Evolutionary conservation across 1,284 basidiomycete genomes (phyloP).

Genomic region (Cystobasidium slooffiae): DNA sequence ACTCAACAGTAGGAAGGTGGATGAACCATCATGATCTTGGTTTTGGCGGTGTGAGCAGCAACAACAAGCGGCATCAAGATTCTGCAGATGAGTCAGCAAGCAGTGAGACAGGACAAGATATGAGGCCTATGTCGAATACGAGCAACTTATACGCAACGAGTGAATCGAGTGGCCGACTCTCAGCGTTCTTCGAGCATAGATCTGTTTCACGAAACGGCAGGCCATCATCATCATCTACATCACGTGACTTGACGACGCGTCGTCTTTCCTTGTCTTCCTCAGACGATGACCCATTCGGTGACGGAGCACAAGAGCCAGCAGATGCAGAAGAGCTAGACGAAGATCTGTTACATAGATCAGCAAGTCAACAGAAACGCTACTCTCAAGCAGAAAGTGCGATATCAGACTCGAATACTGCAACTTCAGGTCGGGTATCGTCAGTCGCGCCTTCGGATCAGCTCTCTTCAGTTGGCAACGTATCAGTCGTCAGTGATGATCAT

Average conservation of each 20-base stretch:
- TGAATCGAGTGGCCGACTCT: neutral
- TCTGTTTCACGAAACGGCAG: neutral
- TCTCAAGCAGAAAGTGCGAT: conserved; percentile 4
- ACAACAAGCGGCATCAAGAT: neutral
- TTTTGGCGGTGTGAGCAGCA: neutral
- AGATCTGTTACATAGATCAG: conserved; percentile 8
- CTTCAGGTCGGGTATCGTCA: conserved; percentile 14
- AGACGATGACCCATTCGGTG: conserved; percentile 14
- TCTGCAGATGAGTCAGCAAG: neutral
- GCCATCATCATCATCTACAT: neutral
- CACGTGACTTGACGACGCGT: neutral
- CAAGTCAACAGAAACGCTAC: neutral
- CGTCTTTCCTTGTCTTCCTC: neutral
- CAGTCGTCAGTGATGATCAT: conserved; percentile 10
- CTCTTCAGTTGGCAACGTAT: neutral
- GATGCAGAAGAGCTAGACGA: neutral
- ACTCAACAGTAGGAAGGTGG: conserved; percentile 21
- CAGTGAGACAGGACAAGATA: neutral
- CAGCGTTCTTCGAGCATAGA: neutral
- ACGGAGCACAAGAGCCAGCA: neutral
- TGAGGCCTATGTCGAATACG: neutral
- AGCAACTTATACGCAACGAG: neutral
- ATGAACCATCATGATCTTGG: conserved; percentile 18
- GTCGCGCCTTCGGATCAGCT: conserved; percentile 8
- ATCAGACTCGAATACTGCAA: conserved; percentile 3